Evolutionary conservation across 148 eudicot genomes (phyloP), one percentile per base, ranked within the genome.

Genomic region (Agrostemma githago): DNA sequence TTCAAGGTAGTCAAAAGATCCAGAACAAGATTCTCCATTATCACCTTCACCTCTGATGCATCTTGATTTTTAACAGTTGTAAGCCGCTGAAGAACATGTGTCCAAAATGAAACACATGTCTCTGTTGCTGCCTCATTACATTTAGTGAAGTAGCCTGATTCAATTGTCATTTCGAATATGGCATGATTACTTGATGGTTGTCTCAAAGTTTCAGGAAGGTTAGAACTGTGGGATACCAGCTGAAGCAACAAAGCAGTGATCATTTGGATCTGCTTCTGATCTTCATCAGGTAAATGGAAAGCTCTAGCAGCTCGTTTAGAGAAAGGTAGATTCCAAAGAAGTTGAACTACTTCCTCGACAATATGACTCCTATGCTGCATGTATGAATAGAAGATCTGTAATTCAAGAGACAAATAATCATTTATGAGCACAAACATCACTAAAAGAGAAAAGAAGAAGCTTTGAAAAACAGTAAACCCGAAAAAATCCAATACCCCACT

Each of bases 251-350:
- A 82, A 76, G 97, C 92, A 74, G 96, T 80, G 70, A 87, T 75
- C 88, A 95, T 87, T 82, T 95, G 99, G 80, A 95, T 92, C 82
- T 91, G 97, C 85, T 81, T 92, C 87, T 95, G 99, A 56, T 95
- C 99, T 79, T 95, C 97, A 81, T 95, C 99, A 58, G 92, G 87
- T 74, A 95, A 86, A 84, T 88, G 97, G 85, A 88, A 95, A 70
- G 92, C 82, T 80, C 99, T 85, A 65, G 93, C 85, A 66, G 85
- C 85, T 77, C 89, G 85, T 78, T 89, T 95, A 42, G 99, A 85
- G 71, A 81, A 80, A 12, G 99, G 96, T 65, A 92, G 76, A 81
- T 92, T 95, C 86, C 91, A 78, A 63, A 95, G 97, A 76, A 90
- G 79, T 77, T 86, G 96, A 82, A 86, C 88, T 21, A 81, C 87